phyloP scores from a whole-genome alignment of 2,329 filamentous ascomycete species.

The Arthrobotrys entomopaga region DNA sequence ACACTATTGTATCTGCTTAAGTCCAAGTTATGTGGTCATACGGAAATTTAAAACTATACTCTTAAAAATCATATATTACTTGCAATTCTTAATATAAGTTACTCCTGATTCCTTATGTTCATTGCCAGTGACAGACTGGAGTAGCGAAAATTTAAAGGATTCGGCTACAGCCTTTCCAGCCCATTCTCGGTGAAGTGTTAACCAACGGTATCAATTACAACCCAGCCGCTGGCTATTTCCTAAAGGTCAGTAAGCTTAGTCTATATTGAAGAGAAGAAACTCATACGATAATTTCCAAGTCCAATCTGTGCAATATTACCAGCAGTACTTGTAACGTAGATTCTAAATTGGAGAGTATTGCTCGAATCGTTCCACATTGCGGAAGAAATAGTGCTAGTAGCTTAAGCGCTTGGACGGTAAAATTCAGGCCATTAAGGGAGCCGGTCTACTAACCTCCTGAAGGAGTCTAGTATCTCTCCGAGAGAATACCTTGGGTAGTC shows the following conservation, averaged over 20 bases:
- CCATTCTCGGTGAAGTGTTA: neutral
- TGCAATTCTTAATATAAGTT: too few relatives aligned
- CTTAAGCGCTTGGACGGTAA: neutral
- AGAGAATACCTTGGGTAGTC: slow-evolving; percentile 3
- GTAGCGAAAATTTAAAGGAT: too few relatives aligned
- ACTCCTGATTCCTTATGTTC: too few relatives aligned
- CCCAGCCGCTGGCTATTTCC: slow-evolving; percentile 5
- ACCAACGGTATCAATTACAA: slow-evolving; percentile 5
- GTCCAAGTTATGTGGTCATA: neutral
- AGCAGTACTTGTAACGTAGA: slow-evolving; percentile 13
- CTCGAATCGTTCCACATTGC: slow-evolving; percentile 5
- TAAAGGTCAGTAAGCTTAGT: slow-evolving; percentile 1
- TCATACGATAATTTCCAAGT: slow-evolving; percentile 3
- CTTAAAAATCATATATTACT: too few relatives aligned
- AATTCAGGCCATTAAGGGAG: neutral
- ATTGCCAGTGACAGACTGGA: too few relatives aligned
- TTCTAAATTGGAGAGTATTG: slow-evolving; percentile 7
- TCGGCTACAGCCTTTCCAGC: too few relatives aligned
- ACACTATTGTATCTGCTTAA: slow-evolving; percentile 28
- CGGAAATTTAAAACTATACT: too few relatives aligned
- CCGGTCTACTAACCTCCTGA: slow-evolving; percentile 8
- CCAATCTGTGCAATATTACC: slow-evolving; percentile 17
- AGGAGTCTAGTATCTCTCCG: slow-evolving; percentile 18
- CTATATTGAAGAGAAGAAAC: neutral
- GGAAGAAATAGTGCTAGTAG: slow-evolving; percentile 1